Percentiles rank a stretch among this genome's conserved stretches.
phyloP scores from a whole-genome alignment of 371 early-diverging fungal genomes.

The Lichtheimia hyalospora region DNA sequence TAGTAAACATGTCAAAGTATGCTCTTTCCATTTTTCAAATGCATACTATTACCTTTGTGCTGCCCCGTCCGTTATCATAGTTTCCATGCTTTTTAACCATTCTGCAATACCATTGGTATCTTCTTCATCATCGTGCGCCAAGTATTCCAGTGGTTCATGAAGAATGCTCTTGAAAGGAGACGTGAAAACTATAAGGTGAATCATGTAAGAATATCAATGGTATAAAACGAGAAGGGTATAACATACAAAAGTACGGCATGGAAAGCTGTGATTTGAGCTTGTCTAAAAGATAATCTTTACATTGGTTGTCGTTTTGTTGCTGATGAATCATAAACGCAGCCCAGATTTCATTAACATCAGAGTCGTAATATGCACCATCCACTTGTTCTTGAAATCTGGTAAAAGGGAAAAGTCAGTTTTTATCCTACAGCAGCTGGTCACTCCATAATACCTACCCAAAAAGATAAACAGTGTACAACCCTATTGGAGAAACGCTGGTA shows the following conservation, averaged over 20 bases:
- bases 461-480: neutral
- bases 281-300: neutral
- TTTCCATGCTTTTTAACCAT: neutral
- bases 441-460: neutral
- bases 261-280: neutral
- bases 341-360: neutral
- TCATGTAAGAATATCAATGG: neutral
- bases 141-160: slow-evolving; percentile 3
- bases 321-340: neutral
- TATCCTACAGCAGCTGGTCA: too few species aligned
- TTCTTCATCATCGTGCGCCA: neutral
- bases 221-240: neutral
- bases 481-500: neutral
- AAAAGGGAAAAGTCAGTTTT: neutral
- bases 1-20: neutral
- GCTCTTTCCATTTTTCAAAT: neutral
- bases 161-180: neutral
- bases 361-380: neutral
- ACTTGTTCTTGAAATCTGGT: neutral
- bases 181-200: neutral
- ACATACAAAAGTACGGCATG: slow-evolving; percentile 3
- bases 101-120: neutral
- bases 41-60: neutral
- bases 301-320: neutral
- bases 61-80: neutral